These are phyloP conservation scores for Eucalyptus sp. DNA, from an alignment of 345 rosid species.

Conservation along the genomic window DNA sequence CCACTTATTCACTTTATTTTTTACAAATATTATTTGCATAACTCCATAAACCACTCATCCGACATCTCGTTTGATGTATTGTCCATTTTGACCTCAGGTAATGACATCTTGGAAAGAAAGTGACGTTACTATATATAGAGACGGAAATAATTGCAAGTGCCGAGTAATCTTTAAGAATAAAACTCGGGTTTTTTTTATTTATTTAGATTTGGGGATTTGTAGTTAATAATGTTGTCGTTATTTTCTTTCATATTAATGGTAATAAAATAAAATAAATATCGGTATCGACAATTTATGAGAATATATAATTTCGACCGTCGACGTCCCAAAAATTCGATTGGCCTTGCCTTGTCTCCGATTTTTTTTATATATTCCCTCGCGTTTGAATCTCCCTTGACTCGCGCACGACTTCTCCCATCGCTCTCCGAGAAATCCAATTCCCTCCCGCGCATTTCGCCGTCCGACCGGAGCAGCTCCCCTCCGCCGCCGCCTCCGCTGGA, in stretches of 20 bases:
- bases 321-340: not conserved
- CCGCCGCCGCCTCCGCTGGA: not conserved
- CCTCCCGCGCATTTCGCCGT: not conserved
- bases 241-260: not conserved
- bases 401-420: not conserved
- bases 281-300: not conserved
- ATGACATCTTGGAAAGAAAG: no score
- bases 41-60: not conserved
- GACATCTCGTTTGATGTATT: not conserved
- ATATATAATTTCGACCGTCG: not conserved
- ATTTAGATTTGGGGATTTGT: not conserved
- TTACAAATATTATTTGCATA: not conserved
- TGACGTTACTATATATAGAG: rapidly evolving
- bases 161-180: no score
- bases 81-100: no score
- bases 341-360: not conserved
- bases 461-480: not conserved
- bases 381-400: not conserved
- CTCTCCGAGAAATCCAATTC: not conserved
- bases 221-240: not conserved
- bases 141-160: not conserved
- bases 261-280: no score
- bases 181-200: not conserved
- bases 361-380: not conserved
- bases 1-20: not conserved